These are phyloP conservation scores for Dendrobium huoshanense DNA, from an alignment of 106 monocot genomes.

Conservation along the genomic window DNA sequence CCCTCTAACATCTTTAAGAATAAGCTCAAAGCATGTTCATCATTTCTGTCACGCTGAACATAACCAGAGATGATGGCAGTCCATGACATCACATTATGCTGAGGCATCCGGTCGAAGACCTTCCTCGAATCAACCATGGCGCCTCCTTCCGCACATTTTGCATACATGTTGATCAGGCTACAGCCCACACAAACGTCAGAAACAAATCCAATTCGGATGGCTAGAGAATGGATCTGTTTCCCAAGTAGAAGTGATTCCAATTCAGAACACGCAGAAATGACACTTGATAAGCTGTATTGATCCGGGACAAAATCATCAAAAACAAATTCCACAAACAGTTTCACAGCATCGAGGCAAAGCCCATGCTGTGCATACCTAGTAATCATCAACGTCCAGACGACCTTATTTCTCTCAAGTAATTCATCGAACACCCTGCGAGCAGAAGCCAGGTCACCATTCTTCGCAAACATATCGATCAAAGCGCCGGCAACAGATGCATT, in stretches of 20 bases:
- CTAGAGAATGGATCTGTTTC: constrained; percentile 57
- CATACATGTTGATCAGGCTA: constrained; percentile 75
- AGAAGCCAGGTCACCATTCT: constrained; percentile 31
- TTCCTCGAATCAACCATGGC: constrained; percentile 45
- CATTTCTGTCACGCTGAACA: constrained; percentile 39
- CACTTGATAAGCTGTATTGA: constrained; percentile 62
- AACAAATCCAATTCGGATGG: constrained; percentile 30
- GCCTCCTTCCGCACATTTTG: constrained; percentile 29
- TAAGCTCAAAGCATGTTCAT: constrained; percentile 39
- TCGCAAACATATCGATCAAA: constrained; percentile 77
- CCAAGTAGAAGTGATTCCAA: constrained; percentile 42
- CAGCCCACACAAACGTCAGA: constrained; percentile 53
- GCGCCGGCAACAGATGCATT: constrained; percentile 48
- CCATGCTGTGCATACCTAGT: constrained; percentile 51
- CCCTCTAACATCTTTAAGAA: constrained; percentile 53
- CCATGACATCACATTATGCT: constrained; percentile 81
- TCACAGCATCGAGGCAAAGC: constrained; percentile 28
- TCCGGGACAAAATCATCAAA: constrained; percentile 48
- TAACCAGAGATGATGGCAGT: constrained; percentile 69
- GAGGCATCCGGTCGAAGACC: constrained; percentile 56
- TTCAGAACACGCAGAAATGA: constrained; percentile 48
- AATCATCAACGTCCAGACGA: constrained; percentile 77
- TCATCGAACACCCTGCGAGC: constrained; percentile 62
- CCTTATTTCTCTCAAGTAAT: constrained; percentile 47
- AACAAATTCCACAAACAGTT: constrained; percentile 49